These are phyloP conservation scores for Sclerotinia subarctica DNA, from an alignment of 2,329 filamentous ascomycete species.

Conservation along the genomic window DNA sequence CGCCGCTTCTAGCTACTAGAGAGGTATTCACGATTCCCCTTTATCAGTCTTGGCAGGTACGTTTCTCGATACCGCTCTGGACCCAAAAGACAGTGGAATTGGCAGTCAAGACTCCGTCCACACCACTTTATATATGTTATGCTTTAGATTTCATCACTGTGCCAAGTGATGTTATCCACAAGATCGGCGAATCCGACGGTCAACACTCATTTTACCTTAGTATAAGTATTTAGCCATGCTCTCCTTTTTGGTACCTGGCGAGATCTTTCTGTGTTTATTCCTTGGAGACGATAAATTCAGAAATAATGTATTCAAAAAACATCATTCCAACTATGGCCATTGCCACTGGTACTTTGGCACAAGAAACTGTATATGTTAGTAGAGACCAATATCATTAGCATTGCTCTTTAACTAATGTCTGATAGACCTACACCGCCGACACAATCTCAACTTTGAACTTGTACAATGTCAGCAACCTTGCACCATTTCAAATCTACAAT, in stretches of 20 bases:
- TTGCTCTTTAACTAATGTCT: not conserved
- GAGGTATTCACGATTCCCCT: not conserved
- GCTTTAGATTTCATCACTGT: not conserved
- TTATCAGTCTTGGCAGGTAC: not conserved
- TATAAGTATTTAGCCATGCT: constrained; percentile 6
- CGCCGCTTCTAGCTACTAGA: not conserved
- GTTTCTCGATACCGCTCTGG: not conserved
- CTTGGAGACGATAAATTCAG: not conserved
- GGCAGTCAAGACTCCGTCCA: not conserved
- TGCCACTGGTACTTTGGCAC: constrained; percentile 10
- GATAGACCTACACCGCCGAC: constrained; percentile 13
- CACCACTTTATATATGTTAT: not conserved
- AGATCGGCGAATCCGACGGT: not conserved
- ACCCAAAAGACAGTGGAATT: not conserved
- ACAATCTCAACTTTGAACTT: constrained; percentile 7
- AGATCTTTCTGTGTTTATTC: not conserved
- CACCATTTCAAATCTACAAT: constrained; percentile 47
- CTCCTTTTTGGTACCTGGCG: not conserved
- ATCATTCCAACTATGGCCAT: not conserved
- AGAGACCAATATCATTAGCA: not conserved
- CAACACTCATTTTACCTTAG: not conserved
- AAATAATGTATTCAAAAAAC: constrained; percentile 1
- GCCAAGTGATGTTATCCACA: constrained; percentile 8
- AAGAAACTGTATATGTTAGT: constrained; percentile 15
- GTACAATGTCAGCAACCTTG: constrained; percentile 16